A percentile compares a stretch with the other conserved stretches of the same genome.
Conservation (phyloP, 2,329 filamentous ascomycete genomes). For the Xylaria sp. region DNA sequence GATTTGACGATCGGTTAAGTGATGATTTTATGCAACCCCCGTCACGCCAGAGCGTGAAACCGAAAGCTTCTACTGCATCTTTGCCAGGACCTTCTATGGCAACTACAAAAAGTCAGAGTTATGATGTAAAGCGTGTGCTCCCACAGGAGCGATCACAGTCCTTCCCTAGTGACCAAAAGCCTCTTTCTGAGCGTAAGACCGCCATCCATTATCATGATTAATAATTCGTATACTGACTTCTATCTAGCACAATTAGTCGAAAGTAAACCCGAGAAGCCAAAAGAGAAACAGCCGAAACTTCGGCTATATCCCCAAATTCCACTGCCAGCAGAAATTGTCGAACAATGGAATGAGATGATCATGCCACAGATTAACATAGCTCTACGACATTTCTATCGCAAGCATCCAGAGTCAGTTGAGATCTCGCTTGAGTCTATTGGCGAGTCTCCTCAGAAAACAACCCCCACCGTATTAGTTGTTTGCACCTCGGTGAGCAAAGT, state of each 20-base stretch:
- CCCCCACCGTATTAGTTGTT: constrained; percentile 79
- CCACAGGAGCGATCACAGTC: constrained; percentile 30
- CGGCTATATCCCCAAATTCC: constrained; percentile 70
- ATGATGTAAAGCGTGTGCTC: constrained; percentile 32
- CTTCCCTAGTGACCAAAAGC: constrained; percentile 27
- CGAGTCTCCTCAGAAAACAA: constrained; percentile 71
- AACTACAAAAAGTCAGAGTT: constrained; percentile 10
- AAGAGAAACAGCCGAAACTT: constrained; percentile 55
- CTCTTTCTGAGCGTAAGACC: constrained; percentile 35
- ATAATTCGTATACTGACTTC: constrained; percentile 31
- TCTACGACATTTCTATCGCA: constrained; percentile 76
- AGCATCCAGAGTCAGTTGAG: constrained; percentile 79
- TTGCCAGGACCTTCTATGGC: constrained; percentile 38
- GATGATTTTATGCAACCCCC: constrained; percentile 53
- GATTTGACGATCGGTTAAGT: constrained; percentile 64
- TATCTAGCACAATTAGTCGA: constrained; percentile 35
- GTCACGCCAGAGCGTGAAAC: constrained; percentile 30
- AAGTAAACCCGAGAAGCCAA: constrained; percentile 34
- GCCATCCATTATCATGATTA: constrained; percentile 17
- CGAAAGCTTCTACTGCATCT: constrained; percentile 23
- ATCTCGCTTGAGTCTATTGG: constrained; percentile 82
- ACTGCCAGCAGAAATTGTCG: constrained; percentile 69
- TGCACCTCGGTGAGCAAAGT: constrained; percentile 81
- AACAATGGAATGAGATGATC: constrained; percentile 76
- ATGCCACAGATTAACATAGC: constrained; percentile 80